Evolutionary conservation across 2,329 filamentous ascomycete species (phyloP).

Genomic region (Exophiala phaeomuriformis): DNA sequence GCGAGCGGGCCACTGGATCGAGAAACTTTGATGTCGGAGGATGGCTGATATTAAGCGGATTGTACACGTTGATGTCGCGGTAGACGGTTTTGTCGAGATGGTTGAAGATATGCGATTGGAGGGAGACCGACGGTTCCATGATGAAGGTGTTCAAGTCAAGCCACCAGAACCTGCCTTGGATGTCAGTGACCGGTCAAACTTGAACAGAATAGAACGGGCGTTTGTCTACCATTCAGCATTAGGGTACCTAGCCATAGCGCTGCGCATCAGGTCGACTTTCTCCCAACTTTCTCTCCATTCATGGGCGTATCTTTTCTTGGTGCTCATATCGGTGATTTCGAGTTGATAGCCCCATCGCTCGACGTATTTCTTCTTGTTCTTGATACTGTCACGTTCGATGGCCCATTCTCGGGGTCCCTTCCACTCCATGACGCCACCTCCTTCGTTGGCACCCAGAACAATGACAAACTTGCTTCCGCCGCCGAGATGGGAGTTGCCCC

Average conservation of each 20-base stretch:
- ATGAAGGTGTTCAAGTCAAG: slow-evolving; percentile 94
- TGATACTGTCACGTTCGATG: slow-evolving; percentile 89
- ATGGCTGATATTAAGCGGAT: slow-evolving; percentile 87
- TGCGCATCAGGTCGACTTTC: slow-evolving; percentile 89
- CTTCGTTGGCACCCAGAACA: slow-evolving; percentile 85
- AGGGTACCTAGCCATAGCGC: slow-evolving; percentile 85
- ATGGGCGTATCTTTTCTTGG: slow-evolving; percentile 95
- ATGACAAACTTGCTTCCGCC: slow-evolving; percentile 89
- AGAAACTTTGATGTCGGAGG: slow-evolving; percentile 68
- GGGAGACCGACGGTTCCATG: slow-evolving; percentile 88
- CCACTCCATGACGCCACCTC: slow-evolving; percentile 98
- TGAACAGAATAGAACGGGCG: neutral
- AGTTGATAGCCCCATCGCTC: slow-evolving; percentile 87
- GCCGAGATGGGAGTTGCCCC: slow-evolving; percentile 64
- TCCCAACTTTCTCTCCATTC: slow-evolving; percentile 99
- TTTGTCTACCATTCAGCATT: slow-evolving; percentile 79
- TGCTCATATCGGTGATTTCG: slow-evolving; percentile 97
- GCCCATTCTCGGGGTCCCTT: slow-evolving; percentile 97
- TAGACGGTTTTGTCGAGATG: slow-evolving; percentile 67
- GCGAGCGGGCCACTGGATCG: slow-evolving; percentile 64
- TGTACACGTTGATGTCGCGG: slow-evolving; percentile 93
- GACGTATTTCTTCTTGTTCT: slow-evolving; percentile 88
- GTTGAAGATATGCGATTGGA: slow-evolving; percentile 87
- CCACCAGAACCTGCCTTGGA: slow-evolving; percentile 82
- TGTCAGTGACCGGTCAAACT: slow-evolving; percentile 7